Evolutionary conservation across 441 rosid genomes (phyloP).

Genomic region (Bruguiera hainesii): DNA sequence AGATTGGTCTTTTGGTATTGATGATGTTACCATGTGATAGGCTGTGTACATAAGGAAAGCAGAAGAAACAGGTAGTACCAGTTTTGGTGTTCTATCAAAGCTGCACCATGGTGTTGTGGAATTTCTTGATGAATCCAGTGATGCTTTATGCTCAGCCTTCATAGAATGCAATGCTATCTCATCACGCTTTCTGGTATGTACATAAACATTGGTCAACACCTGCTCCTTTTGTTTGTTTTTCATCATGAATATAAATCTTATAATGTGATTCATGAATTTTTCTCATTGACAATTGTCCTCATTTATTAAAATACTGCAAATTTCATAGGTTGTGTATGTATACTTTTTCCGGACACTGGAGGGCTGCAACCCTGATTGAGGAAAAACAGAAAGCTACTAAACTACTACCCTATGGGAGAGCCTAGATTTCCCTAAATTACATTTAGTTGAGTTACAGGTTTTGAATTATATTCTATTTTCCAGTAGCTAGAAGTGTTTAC

Average conservation of each 20-base stretch:
- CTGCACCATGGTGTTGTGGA: slow-evolving; percentile 67
- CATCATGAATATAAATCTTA: not conserved
- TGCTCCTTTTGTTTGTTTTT: not conserved
- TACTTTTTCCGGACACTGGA: too few relatives aligned
- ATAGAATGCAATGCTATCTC: slow-evolving; percentile 53
- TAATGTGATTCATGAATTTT: not conserved
- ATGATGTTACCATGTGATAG: slow-evolving; percentile 26
- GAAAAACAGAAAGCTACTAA: too few relatives aligned
- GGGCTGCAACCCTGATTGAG: too few relatives aligned
- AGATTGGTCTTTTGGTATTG: slow-evolving; percentile 15
- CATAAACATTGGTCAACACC: not conserved
- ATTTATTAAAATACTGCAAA: not conserved
- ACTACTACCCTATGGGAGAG: too few relatives aligned
- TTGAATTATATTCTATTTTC: not conserved
- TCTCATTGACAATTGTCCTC: not conserved
- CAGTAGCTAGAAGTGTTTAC: not conserved
- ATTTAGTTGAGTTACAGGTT: not conserved
- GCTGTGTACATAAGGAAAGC: slow-evolving; percentile 55
- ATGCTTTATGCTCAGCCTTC: slow-evolving; percentile 26
- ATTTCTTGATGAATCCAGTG: slow-evolving; percentile 48
- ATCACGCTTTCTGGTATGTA: slow-evolving; percentile 49
- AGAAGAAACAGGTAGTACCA: slow-evolving; percentile 53
- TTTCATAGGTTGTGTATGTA: not conserved
- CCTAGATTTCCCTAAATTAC: not conserved
- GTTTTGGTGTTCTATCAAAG: slow-evolving; percentile 51